phyloP scores from a whole-genome alignment of 1,284 basidiomycete genomes.

The Cryptococcus maquisensis region DNA sequence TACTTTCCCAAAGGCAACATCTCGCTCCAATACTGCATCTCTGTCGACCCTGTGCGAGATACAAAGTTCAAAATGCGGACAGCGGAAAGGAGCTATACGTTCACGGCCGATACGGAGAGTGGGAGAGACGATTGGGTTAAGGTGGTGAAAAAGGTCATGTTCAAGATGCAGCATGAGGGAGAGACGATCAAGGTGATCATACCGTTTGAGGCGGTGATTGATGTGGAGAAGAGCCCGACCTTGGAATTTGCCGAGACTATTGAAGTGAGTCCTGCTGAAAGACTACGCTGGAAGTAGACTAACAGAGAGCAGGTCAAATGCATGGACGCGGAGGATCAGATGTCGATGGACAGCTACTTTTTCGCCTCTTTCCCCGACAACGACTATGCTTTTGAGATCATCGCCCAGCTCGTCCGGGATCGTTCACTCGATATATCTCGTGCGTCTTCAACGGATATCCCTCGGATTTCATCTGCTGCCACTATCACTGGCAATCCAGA shows the following conservation, averaged over 20 bases:
- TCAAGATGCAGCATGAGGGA: conserved; percentile 92
- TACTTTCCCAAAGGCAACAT: conserved; percentile 96
- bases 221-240: conserved; percentile 78
- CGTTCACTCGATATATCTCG: conserved; percentile 46
- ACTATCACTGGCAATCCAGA: conserved; percentile 8
- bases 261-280: conserved; percentile 53
- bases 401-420: conserved; percentile 63
- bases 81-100: conserved; percentile 66
- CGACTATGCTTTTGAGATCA: conserved; percentile 67
- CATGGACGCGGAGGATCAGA: conserved; percentile 71
- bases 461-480: conserved; percentile 23
- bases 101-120: conserved; percentile 72
- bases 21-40: conserved; percentile 84
- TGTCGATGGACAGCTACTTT: conserved; percentile 75
- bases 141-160: conserved; percentile 78
- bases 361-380: conserved; percentile 81
- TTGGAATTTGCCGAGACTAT: conserved; percentile 94
- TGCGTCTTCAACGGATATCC: conserved; percentile 25
- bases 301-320: conserved; percentile 61
- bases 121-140: conserved; percentile 91
- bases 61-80: conserved; percentile 73
- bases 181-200: conserved; percentile 93
- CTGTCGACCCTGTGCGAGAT: conserved; percentile 71
- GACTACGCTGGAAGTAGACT: not conserved
- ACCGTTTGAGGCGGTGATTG: conserved; percentile 80